phyloP scores from a whole-genome alignment of 495 filamentous ascomycete species.

The Eremomyces bilateralis region DNA sequence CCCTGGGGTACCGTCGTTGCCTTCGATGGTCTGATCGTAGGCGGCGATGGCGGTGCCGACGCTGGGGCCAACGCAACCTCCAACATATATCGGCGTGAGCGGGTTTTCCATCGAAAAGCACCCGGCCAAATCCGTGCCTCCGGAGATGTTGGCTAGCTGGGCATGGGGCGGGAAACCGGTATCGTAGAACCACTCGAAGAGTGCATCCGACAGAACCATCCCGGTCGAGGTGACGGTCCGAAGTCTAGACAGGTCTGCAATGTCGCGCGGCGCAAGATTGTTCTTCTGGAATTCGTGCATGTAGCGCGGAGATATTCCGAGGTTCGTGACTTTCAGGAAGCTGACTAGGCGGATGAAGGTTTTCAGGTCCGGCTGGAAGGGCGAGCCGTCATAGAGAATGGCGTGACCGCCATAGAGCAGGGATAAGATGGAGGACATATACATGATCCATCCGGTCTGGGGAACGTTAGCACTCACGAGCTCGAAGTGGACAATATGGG shows the following conservation, averaged over 20 bases:
- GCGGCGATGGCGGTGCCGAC: conserved; percentile 45
- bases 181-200: conserved; percentile 74
- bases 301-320: conserved; percentile 56
- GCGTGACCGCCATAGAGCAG: conserved; percentile 33
- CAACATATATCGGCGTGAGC: conserved; percentile 46
- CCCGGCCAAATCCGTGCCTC: conserved; percentile 57
- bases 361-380: conserved; percentile 41
- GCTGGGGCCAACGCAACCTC: conserved; percentile 40
- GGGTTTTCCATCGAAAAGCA: conserved; percentile 49
- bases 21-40: conserved; percentile 36
- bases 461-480: not conserved
- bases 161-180: conserved; percentile 40
- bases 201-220: conserved; percentile 51
- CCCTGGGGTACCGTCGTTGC: conserved; percentile 30
- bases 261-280: conserved; percentile 32
- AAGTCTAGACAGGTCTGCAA: conserved; percentile 37
- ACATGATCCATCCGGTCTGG: conserved; percentile 70
- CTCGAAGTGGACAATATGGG: conserved; percentile 10
- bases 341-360: conserved; percentile 27
- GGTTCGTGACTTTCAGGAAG: conserved; percentile 23
- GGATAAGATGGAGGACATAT: conserved; percentile 31
- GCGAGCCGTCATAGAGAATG: conserved; percentile 57
- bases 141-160: conserved; percentile 52
- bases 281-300: conserved; percentile 43
- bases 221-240: conserved; percentile 43